phyloP scores from a whole-genome alignment of 106 monocot species.

The Phalaenopsis aphrodite region DNA sequence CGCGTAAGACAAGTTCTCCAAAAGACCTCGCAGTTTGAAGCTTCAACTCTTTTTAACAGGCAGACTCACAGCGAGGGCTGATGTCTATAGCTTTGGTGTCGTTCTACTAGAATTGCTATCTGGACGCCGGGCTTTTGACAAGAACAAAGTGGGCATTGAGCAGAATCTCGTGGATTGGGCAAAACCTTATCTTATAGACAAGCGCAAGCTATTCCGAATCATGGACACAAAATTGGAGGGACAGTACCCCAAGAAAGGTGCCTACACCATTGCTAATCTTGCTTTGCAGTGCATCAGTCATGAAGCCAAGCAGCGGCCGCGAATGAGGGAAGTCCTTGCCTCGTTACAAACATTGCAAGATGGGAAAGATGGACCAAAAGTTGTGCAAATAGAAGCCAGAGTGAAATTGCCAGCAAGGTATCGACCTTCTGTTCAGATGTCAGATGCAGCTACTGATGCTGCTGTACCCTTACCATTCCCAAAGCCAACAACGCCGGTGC shows the following conservation, averaged over 20 bases:
- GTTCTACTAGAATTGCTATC: slow-evolving; percentile 73
- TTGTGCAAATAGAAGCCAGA: not conserved
- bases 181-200: slow-evolving; percentile 48
- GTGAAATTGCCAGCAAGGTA: not conserved
- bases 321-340: slow-evolving; percentile 62
- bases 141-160: slow-evolving; percentile 43
- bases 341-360: slow-evolving; percentile 52
- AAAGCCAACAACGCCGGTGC: not conserved
- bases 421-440: not conserved
- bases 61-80: slow-evolving; percentile 68
- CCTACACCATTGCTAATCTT: slow-evolving; percentile 42
- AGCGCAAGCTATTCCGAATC: slow-evolving; percentile 51
- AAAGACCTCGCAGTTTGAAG: too few relatives aligned
- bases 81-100: slow-evolving; percentile 94
- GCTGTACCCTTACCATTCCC: slow-evolving; percentile 1
- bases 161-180: slow-evolving; percentile 81
- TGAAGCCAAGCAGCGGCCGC: slow-evolving; percentile 60
- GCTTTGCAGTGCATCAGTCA: slow-evolving; percentile 48
- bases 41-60: slow-evolving; percentile 23
- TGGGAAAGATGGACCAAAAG: slow-evolving; percentile 13
- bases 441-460: not conserved
- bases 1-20: too few relatives aligned
- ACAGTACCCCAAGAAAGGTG: slow-evolving; percentile 70
- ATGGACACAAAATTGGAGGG: slow-evolving; percentile 78
- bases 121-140: slow-evolving; percentile 63